Conservation (phyloP, 805 yeast species). For the Ogataea degrootiae region DNA sequence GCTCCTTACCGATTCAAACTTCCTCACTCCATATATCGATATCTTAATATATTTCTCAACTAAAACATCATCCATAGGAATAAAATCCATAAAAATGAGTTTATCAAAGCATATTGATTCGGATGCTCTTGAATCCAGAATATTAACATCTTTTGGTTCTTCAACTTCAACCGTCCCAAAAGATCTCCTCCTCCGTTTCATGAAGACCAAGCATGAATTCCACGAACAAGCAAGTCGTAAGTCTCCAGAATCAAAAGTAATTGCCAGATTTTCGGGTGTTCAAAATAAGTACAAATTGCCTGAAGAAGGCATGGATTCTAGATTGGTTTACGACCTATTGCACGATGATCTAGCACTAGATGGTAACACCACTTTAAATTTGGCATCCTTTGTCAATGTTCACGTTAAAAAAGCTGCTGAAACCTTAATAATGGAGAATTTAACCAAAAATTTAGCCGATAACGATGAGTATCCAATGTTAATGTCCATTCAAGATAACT, state of each 20-base stretch:
- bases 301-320: constrained; percentile 45
- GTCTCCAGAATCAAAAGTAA: constrained; percentile 14
- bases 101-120: constrained; percentile 42
- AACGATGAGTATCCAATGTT: constrained; percentile 90
- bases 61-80: background rate
- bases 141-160: constrained; percentile 19
- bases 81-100: constrained; percentile 30
- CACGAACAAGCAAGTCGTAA: constrained; percentile 6
- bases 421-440: constrained; percentile 58
- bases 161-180: constrained; percentile 3
- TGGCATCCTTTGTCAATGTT: constrained; percentile 89
- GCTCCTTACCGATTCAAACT: background rate
- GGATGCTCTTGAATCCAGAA: constrained; percentile 34
- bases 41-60: background rate
- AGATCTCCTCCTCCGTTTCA: constrained; percentile 14
- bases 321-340: constrained; percentile 55
- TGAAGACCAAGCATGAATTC: constrained; percentile 16
- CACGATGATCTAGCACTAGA: constrained; percentile 75
- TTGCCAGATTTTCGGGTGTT: constrained; percentile 31
- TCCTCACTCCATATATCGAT: background rate
- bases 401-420: constrained; percentile 49
- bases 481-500: constrained; percentile 73
- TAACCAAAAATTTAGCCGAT: constrained; percentile 87
- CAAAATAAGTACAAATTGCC: constrained; percentile 58
- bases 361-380: constrained; percentile 76